These are phyloP conservation scores for Xylaria sp. DNA, from an alignment of 2,329 filamentous ascomycete genomes.

Conservation along the genomic window DNA sequence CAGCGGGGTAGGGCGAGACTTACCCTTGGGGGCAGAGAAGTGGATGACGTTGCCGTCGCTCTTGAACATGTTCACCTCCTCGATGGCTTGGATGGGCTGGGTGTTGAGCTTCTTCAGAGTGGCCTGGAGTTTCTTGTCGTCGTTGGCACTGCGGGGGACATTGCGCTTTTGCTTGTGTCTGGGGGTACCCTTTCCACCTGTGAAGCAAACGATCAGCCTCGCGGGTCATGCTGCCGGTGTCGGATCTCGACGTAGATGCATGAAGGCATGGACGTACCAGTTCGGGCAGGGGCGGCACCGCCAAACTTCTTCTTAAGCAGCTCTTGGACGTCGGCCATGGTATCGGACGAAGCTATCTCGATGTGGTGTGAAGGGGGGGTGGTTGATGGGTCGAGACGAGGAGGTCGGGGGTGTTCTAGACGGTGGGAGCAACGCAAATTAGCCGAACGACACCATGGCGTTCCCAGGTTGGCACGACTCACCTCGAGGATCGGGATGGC, in stretches of 20 bases:
- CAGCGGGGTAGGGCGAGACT: slow-evolving; percentile 42
- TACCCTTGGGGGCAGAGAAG: slow-evolving; percentile 97
- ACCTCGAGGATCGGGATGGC: slow-evolving; percentile 19
- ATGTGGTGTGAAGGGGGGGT: slow-evolving; percentile 15
- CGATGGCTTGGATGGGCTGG: slow-evolving; percentile 98
- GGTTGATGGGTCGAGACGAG: slow-evolving; percentile 4
- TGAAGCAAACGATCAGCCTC: slow-evolving; percentile 16
- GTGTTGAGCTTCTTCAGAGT: slow-evolving; percentile 99
- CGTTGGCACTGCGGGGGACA: slow-evolving; percentile 87
- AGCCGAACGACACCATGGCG: slow-evolving; percentile 7
- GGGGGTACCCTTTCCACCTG: slow-evolving; percentile 93
- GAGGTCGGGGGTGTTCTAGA: slow-evolving; percentile 25
- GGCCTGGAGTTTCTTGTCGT: slow-evolving; percentile 99
- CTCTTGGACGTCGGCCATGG: slow-evolving; percentile 49
- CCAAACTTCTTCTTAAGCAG: slow-evolving; percentile 49
- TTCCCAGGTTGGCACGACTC: not conserved
- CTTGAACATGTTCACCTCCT: slow-evolving; percentile 99
- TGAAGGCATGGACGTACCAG: slow-evolving; percentile 42
- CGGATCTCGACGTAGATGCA: slow-evolving; percentile 35
- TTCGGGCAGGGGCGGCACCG: slow-evolving; percentile 41
- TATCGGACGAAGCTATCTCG: slow-evolving; percentile 21
- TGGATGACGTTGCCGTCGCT: slow-evolving; percentile 99
- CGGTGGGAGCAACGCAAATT: slow-evolving; percentile 21
- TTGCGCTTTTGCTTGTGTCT: slow-evolving; percentile 98
- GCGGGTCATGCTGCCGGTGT: slow-evolving; percentile 19